These are phyloP conservation scores for Backusella parvicylindrica DNA, from an alignment of 192 early-diverging fungal species.

Conservation along the genomic window DNA sequence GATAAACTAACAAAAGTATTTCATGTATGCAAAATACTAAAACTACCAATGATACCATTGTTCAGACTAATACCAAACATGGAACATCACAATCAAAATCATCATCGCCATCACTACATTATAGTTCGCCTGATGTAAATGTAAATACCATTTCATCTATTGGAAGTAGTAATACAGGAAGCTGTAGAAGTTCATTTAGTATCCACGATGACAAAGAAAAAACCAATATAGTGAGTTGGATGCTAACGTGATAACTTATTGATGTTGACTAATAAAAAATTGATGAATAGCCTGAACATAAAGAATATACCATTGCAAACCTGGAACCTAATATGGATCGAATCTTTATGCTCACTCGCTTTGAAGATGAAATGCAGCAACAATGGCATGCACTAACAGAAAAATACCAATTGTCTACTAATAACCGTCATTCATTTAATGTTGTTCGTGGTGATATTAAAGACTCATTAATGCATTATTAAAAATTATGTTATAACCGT, in stretches of 20 bases:
- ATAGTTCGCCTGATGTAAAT: neutral
- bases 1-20: neutral
- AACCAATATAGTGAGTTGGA: neutral
- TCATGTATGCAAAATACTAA: neutral
- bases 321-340: neutral
- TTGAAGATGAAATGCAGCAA: slow-evolving; percentile 5
- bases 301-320: neutral
- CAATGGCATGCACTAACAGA: neutral
- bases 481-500: neutral
- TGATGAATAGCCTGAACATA: neutral
- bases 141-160: neutral
- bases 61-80: neutral
- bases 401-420: neutral
- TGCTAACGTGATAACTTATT: neutral
- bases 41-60: neutral
- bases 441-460: neutral
- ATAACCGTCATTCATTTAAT: neutral
- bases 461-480: neutral
- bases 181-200: neutral
- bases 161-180: neutral
- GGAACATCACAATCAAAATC: neutral
- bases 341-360: neutral
- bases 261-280: neutral
- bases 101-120: neutral
- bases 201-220: neutral